phyloP scores from a whole-genome alignment of 2,329 filamentous ascomycete species.

The Rosellinia necatrix region DNA sequence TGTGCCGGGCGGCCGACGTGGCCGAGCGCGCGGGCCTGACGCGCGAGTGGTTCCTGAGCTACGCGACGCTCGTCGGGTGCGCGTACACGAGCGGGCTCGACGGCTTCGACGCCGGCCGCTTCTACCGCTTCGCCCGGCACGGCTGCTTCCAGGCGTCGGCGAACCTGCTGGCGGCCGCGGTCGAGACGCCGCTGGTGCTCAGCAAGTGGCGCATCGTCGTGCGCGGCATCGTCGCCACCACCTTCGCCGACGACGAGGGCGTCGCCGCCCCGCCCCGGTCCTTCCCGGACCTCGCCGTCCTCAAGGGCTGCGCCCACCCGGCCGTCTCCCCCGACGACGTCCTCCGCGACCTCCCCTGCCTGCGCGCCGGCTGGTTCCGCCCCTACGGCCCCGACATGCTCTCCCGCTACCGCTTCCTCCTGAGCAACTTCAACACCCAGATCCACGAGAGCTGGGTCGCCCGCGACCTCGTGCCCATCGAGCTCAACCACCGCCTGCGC shows the following conservation, averaged over 20 bases:
- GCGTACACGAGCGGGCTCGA: constrained; percentile 31
- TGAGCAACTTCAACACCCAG: constrained; percentile 30
- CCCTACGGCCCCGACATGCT: constrained; percentile 28
- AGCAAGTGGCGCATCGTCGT: constrained; percentile 31
- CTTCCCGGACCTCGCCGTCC: constrained; percentile 22
- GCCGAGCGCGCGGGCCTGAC: constrained; percentile 22
- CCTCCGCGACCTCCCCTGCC: constrained; percentile 22
- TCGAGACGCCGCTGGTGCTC: constrained; percentile 21
- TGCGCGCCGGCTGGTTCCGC: constrained; percentile 29
- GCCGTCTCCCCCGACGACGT: constrained; percentile 24
- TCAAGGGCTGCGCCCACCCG: constrained; percentile 20
- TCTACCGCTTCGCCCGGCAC: constrained; percentile 29
- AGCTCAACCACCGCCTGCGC: constrained; percentile 30
- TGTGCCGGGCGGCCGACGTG: constrained; percentile 20
- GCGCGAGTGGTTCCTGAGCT: constrained; percentile 30
- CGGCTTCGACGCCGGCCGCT: constrained; percentile 24
- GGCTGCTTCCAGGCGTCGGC: constrained; percentile 27
- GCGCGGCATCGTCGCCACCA: constrained; percentile 21
- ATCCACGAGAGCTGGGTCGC: constrained; percentile 29
- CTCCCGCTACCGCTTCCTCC: constrained; percentile 27
- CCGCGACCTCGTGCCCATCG: constrained; percentile 30
- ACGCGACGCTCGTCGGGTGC: constrained; percentile 35
- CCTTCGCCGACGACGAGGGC: constrained; percentile 16
- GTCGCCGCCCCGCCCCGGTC: constrained; percentile 19
- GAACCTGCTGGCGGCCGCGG: constrained; percentile 17